Conservation (phyloP, 2,329 filamentous ascomycete genomes). For the Zymoseptoria pseudotritici region DNA sequence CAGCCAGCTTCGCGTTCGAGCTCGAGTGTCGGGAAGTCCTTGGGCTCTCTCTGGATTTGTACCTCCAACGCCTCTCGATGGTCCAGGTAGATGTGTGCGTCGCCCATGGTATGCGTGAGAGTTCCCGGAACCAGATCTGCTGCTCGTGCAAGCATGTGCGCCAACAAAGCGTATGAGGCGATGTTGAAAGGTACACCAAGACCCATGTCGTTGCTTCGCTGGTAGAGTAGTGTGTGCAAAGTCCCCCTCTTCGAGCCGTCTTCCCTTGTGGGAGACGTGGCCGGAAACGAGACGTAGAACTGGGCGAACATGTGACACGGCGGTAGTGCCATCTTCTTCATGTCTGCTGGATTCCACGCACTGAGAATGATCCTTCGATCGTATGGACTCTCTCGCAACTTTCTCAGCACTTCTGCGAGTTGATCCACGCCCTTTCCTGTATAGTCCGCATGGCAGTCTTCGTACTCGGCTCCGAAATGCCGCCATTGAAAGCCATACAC, state of each 20-base stretch:
- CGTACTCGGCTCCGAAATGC: slow-evolving; percentile 89
- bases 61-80: slow-evolving; percentile 79
- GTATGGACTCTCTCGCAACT: slow-evolving; percentile 74
- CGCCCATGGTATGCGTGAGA: slow-evolving; percentile 92
- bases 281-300: slow-evolving; percentile 78
- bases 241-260: slow-evolving; percentile 50
- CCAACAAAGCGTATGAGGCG: slow-evolving; percentile 84
- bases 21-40: slow-evolving; percentile 69
- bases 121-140: slow-evolving; percentile 78
- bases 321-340: slow-evolving; percentile 82
- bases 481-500: slow-evolving; percentile 99
- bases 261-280: slow-evolving; percentile 18
- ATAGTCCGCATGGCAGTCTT: slow-evolving; percentile 73
- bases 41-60: slow-evolving; percentile 74
- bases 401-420: slow-evolving; percentile 80
- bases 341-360: slow-evolving; percentile 87
- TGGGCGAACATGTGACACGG: slow-evolving; percentile 98
- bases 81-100: slow-evolving; percentile 93
- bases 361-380: slow-evolving; percentile 83
- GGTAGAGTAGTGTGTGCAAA: slow-evolving; percentile 83
- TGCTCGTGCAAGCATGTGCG: slow-evolving; percentile 88
- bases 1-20: slow-evolving; percentile 62
- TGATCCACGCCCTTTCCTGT: slow-evolving; percentile 86
- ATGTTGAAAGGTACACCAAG: slow-evolving; percentile 98
- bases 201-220: slow-evolving; percentile 93